phyloP scores from a whole-genome alignment of 495 filamentous ascomycete genomes.

The Penicillium manginii region DNA sequence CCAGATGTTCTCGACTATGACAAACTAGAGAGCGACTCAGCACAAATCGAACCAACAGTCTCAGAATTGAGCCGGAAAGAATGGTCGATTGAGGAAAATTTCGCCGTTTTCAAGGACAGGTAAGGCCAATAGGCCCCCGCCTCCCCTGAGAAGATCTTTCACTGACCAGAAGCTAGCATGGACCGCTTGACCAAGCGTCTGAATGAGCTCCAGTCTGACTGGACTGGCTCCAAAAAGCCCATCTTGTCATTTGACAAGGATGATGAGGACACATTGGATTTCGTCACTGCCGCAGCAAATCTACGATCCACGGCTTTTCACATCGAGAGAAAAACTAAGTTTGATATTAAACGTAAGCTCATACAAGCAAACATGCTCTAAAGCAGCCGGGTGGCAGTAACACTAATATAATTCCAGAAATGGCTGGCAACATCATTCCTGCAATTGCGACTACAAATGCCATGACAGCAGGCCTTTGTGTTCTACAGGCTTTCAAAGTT shows the following conservation, averaged over 20 bases:
- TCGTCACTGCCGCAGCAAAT: conserved; percentile 89
- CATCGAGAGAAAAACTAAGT: conserved; percentile 86
- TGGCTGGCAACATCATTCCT: conserved; percentile 98
- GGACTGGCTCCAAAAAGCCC: conserved; percentile 43
- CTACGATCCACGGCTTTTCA: conserved; percentile 83
- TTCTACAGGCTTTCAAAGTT: conserved; percentile 92
- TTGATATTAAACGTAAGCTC: conserved; percentile 83
- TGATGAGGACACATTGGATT: conserved; percentile 92
- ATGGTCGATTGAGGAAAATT: conserved; percentile 84
- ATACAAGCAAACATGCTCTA: not conserved
- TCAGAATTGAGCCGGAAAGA: conserved; percentile 69
- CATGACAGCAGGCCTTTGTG: conserved; percentile 90
- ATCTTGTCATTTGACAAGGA: conserved; percentile 95
- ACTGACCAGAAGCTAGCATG: conserved; percentile 52
- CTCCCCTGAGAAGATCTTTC: not conserved
- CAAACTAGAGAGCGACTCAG: conserved; percentile 49
- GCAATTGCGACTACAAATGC: conserved; percentile 98
- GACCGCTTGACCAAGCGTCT: conserved; percentile 75
- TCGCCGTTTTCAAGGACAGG: conserved; percentile 84
- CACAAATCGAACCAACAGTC: conserved; percentile 55
- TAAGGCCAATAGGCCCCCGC: conserved; percentile 19
- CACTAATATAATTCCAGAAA: conserved; percentile 56
- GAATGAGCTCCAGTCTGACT: conserved; percentile 47
- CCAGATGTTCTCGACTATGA: conserved; percentile 75
- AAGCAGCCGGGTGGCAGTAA: not conserved